Conservation (phyloP, 805 yeast species). For the Kurtzmaniella cleridarum region DNA sequence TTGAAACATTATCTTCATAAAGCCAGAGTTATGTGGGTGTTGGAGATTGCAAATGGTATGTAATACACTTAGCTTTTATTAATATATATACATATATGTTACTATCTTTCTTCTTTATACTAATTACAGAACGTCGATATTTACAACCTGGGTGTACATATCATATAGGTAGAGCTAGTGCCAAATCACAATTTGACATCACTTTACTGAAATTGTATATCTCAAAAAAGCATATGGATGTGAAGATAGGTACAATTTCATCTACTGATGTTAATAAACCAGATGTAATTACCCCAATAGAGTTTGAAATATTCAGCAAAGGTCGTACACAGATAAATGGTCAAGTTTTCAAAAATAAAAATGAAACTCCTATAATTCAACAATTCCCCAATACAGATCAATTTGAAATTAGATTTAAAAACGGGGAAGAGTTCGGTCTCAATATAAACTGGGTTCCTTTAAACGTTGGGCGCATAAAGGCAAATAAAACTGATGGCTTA, state of each 20-base stretch:
- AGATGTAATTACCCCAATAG: slow-evolving; percentile 1
- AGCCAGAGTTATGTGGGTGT: slow-evolving; percentile 3
- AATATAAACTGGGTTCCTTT: slow-evolving; percentile 18
- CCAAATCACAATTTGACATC: neutral
- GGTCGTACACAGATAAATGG: slow-evolving; percentile 3
- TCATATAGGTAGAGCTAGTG: slow-evolving; percentile 1
- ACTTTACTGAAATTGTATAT: slow-evolving; percentile 1
- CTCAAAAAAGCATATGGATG: slow-evolving; percentile 2
- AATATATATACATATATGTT: no score
- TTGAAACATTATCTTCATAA: neutral
- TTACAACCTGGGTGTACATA: slow-evolving; percentile 1
- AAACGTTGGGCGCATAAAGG: slow-evolving; percentile 9
- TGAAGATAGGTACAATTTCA: neutral
- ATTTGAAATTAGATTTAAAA: slow-evolving; percentile 7
- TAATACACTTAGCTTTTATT: neutral
- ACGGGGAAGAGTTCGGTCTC: slow-evolving; percentile 11
- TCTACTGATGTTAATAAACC: slow-evolving; percentile 1
- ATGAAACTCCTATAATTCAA: slow-evolving; percentile 3
- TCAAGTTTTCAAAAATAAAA: slow-evolving; percentile 4
- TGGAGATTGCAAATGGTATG: slow-evolving; percentile 4
- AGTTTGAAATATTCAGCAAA: slow-evolving; percentile 1
- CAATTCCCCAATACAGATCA: slow-evolving; percentile 2
- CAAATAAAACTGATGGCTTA: neutral
- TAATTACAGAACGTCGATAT: slow-evolving; percentile 12
- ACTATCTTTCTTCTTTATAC: no score